Base-by-base conservation (phyloP, 768 basidiomycete genomes). In the Boletus sensibilis region DNA sequence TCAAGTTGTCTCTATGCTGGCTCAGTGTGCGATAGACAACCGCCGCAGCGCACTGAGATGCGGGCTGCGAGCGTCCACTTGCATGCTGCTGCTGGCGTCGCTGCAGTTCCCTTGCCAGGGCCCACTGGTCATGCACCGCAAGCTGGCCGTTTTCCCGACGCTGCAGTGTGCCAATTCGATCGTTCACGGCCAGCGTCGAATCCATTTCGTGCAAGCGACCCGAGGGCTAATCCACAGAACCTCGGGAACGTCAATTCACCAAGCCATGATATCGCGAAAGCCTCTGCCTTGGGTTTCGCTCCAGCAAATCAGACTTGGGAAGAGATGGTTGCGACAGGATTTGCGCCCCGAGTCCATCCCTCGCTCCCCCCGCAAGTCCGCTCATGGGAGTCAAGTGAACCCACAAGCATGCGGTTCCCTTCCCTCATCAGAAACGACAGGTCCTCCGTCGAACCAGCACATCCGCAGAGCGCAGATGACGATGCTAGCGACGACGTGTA, bases 261-360 rank as follows among this genome's bases (percentile, higher is more conserved):
- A 9, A 11, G 16, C 18, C 34, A 9, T 12, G 47, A 33, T 18
- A 4, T 34, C 21, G 8, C 10, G 27, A 45, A 43, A n/a, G 39
- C 33, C 10, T 33, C 41, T 29, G 12, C 25, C 8, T 2, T 45
- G 37, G 27, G 16, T 20, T 46, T 49, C 29, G 5, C 23, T 9
- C 34, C 42, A 27, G 13, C n/a, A 8, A 29, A 51, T 42, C 59
- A 39, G 45, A 38, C 50, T 7, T 62, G 62, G 63, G 62, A 57
- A 7, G 50, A 53, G 12, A 45, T 37, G 39, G 38, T 50, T 16
- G 35, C 33, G 12, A 31, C 40, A 4, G 35, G 14, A 1, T 47
- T 50, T 42, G 7, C 34, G 12, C 35, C 45, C 12, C 58, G 31
- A 29, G 18, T 27, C 1, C 38, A 23, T 35, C 11, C n/a, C 27